Base-by-base conservation (phyloP, 345 rosid genomes). In the Salix koriyanagi region DNA sequence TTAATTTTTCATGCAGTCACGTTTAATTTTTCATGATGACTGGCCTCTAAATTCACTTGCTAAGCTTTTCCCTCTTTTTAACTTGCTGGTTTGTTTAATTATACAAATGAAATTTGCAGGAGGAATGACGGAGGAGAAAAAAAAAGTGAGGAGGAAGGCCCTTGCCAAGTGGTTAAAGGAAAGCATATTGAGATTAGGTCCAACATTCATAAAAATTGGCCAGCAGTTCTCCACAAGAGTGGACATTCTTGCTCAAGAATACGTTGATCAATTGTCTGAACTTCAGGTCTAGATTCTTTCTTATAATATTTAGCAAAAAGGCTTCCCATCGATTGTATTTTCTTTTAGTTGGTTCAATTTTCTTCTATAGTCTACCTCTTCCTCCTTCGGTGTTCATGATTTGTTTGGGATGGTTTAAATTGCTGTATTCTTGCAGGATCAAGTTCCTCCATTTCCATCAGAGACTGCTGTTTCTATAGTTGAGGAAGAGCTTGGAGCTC, bases 381-480 rank as follows among this genome's bases (percentile, higher is more conserved):
- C 26, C 30, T 69, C 44, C 34, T 48, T 21, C 26, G 52, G 65
- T 52, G 19, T 26, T 62, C 37, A 15, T 70, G 69, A 70, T 9
- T 48, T 8, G 16, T 70, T 50, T 60, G n/a, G 71, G 34, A 60
- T 68, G 70, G 30, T 25, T 50, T 74, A 28, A 81, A 70, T 75
- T 65, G 42, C 44, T 77, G 62, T 67, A 61, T 69, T 76, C 30
- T 2, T 83, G 67, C 83, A 96, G 99, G 99, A 96, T 90, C 98
- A 96, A 92, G 99, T 96, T 85, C 99, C 99, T 75, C 99, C 99
- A 18, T 96, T 96, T 77, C 87, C 99, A 75, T 96, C 99, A 23
- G 94, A 91, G 67, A 92, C 96, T 62, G 97, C 98, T 68, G 72
- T 92, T 61, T 82, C 94, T 34, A 96, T 91, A 76, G 89, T 93